Conservation (phyloP, 2,329 filamentous ascomycete genomes). For the Diaporthe sp. region DNA sequence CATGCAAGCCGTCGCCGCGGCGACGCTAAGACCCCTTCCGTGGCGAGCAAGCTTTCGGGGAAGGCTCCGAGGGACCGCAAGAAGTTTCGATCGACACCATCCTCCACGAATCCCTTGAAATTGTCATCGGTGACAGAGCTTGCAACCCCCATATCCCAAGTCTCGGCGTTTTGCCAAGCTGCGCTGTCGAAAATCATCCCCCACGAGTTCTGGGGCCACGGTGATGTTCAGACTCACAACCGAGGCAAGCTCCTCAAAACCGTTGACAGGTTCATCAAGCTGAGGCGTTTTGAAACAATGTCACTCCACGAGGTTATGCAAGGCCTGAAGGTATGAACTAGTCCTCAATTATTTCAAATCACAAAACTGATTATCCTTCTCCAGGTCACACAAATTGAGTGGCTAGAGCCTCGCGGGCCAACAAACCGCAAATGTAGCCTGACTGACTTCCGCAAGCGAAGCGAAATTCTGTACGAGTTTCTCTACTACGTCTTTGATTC, state of each 20-base stretch:
- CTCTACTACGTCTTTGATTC: slow-evolving; percentile 96
- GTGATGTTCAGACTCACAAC: slow-evolving; percentile 70
- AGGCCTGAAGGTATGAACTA: slow-evolving; percentile 74
- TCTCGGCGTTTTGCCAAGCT: slow-evolving; percentile 90
- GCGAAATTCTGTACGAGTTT: slow-evolving; percentile 85
- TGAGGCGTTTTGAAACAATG: slow-evolving; percentile 86
- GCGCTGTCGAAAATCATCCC: slow-evolving; percentile 82
- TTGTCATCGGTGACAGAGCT: slow-evolving; percentile 71
- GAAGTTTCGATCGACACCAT: slow-evolving; percentile 31
- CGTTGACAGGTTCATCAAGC: slow-evolving; percentile 81
- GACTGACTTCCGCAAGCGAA: slow-evolving; percentile 81
- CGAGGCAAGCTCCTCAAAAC: slow-evolving; percentile 71
- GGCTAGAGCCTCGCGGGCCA: slow-evolving; percentile 75
- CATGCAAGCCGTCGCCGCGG: slow-evolving; percentile 14
- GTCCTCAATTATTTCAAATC: not conserved
- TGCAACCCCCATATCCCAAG: slow-evolving; percentile 75
- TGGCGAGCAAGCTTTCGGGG: slow-evolving; percentile 33
- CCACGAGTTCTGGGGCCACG: slow-evolving; percentile 78
- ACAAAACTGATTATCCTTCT: slow-evolving; percentile 30
- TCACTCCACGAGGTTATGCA: slow-evolving; percentile 84
- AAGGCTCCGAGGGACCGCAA: slow-evolving; percentile 32
- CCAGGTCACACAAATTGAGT: slow-evolving; percentile 78
- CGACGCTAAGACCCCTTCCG: slow-evolving; percentile 30
- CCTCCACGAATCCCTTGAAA: slow-evolving; percentile 49
- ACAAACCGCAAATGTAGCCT: slow-evolving; percentile 71